Conservation (phyloP, 2,329 filamentous ascomycete genomes). For the Biscogniauxia sp. region DNA sequence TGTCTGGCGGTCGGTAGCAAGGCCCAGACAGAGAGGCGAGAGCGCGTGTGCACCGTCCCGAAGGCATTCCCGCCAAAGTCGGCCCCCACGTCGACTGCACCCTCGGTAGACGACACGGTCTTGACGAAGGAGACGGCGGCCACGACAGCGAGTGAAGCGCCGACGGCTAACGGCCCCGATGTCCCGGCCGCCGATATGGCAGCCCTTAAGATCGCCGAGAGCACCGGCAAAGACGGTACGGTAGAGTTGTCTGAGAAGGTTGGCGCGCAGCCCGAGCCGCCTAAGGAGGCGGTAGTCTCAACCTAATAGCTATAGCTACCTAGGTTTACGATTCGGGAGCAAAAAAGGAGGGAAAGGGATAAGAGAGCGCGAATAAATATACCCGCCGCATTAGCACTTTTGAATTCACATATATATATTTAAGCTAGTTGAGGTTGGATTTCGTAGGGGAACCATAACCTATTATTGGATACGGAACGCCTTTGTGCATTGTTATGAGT, state of each 20-base stretch:
- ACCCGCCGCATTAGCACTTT: neutral
- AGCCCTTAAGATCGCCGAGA: constrained; percentile 9
- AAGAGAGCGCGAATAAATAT: neutral
- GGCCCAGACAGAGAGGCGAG: constrained; percentile 43
- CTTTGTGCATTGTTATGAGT: neutral
- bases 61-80: constrained; percentile 38
- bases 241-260: constrained; percentile 8
- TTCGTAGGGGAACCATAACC: neutral
- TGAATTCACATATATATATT: neutral
- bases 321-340: too few relatives aligned
- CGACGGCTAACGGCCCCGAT: neutral
- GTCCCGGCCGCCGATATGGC: constrained; percentile 3
- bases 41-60: constrained; percentile 51
- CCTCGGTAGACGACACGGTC: neutral
- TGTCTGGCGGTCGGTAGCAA: constrained; percentile 53
- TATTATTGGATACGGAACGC: neutral
- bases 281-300: neutral
- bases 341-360: neutral
- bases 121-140: constrained; percentile 5
- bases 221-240: neutral
- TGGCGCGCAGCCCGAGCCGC: neutral
- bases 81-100: constrained; percentile 3
- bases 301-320: neutral
- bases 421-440: neutral
- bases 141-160: constrained; percentile 1